Percentiles rank a stretch among this genome's conserved stretches.
Evolutionary conservation across 192 early-diverging fungal genomes (phyloP).

Genomic region (Backusella tuberculispora): DNA sequence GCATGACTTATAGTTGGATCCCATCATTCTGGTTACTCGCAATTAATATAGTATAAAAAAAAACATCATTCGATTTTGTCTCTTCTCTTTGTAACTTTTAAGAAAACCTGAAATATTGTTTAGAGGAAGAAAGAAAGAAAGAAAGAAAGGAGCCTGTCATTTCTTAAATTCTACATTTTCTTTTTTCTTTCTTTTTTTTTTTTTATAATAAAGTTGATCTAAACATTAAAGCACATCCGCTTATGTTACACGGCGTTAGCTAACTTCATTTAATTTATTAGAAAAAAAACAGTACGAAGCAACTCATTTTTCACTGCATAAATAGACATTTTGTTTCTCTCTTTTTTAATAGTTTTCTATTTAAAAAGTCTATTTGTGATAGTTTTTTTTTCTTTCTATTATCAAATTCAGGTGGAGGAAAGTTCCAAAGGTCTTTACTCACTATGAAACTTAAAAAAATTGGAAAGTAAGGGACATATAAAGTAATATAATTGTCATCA

Average conservation of each 20-base stretch:
- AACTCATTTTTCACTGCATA: not conserved
- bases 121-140: not conserved
- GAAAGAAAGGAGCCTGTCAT: not conserved
- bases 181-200: not conserved
- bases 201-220: constrained; percentile 6
- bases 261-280: not conserved
- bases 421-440: not conserved
- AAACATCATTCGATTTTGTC: not conserved
- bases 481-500: constrained; percentile 7
- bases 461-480: not conserved
- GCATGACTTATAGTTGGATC: not conserved
- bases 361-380: not conserved
- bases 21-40: not conserved
- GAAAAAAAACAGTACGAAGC: not conserved
- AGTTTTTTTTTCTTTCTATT: not conserved
- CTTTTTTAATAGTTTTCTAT: not conserved
- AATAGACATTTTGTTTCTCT: too few species aligned
- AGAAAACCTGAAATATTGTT: not conserved
- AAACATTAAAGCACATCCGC: not conserved
- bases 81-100: not conserved
- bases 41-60: not conserved
- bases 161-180: too few species aligned
- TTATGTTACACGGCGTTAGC: not conserved
- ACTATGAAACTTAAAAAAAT: not conserved
- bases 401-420: not conserved